Base-by-base conservation (phyloP, 2,329 filamentous ascomycete species). In the Aspergillus sp. region DNA sequence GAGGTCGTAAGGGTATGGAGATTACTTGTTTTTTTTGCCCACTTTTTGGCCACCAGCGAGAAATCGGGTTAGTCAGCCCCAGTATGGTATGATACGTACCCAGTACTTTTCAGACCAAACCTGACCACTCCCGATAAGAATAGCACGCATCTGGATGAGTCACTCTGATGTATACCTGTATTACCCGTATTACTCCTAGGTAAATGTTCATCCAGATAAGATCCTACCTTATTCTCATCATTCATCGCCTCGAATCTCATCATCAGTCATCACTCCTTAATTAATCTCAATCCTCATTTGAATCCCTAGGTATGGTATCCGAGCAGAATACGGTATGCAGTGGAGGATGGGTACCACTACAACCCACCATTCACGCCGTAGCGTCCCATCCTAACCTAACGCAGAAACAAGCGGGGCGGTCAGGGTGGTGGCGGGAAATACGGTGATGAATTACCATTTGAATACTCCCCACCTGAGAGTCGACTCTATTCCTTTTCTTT, bases 381-480 rank as follows among this genome's bases (percentile, higher is more conserved):
- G 25, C 25, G 25, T 29, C 25, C 25, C 25, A 29, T 29, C 25
- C 25, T 29, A 17, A 38, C 34, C 7, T 13, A 38, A 13, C 34
- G 13, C 14, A 59, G 51, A 53, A 41, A 47, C 45, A 50, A 53
- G 45, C 48, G 55, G 55, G 49, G 48, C 53, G 53, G 50, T 52
- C 50, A 45, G 45, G 53, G 50, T 49, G 38, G 58, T 57, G 55
- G 57, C 52, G 57, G 52, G 41, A 56, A 50, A 41, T 57, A 55
- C 57, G 57, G 52, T 54, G 57, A 56, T 52, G 50, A 58, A 57
- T 53, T n/a, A n/a, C n/a, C n/a, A n/a, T n/a, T n/a, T n/a, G n/a
- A n/a, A n/a, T n/a, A n/a, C n/a, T n/a, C n/a, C n/a, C n/a, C n/a
- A n/a, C n/a, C n/a, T n/a, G n/a, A n/a, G n/a, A n/a, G 47, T 43